Evolutionary conservation across 176 grass and related monocot species (phyloP).

Genomic region (Eragrostis nindensis): DNA sequence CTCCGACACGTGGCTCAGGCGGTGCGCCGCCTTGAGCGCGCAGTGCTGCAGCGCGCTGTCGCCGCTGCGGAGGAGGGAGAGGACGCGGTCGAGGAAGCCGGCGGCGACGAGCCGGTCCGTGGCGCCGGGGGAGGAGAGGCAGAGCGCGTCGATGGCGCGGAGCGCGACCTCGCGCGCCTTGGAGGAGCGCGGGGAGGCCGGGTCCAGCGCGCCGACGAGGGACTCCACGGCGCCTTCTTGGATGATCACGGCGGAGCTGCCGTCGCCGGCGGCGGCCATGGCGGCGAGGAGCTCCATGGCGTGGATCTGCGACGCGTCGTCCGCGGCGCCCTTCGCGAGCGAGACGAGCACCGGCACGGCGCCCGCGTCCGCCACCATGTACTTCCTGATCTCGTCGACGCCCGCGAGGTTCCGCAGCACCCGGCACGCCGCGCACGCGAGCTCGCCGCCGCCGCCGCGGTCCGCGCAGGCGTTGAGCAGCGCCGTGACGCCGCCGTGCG

Average conservation of each 20-base stretch:
- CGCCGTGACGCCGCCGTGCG: constrained; percentile 77
- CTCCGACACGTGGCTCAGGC: constrained; percentile 64
- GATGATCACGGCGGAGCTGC: constrained; percentile 20
- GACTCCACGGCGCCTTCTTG: constrained; percentile 51
- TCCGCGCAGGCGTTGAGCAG: constrained; percentile 66
- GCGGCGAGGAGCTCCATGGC: constrained; percentile 65
- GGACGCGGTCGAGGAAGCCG: constrained; percentile 62
- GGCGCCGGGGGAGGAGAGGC: constrained; percentile 45
- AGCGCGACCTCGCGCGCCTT: constrained; percentile 76
- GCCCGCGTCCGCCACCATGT: constrained; percentile 69
- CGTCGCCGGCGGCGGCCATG: constrained; percentile 41
- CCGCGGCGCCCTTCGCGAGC: constrained; percentile 34
- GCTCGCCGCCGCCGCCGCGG: constrained; percentile 33
- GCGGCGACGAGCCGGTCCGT: constrained; percentile 54
- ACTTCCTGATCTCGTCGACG: constrained; percentile 81
- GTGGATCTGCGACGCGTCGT: constrained; percentile 63
- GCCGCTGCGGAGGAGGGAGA: constrained; percentile 60
- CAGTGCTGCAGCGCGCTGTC: constrained; percentile 63
- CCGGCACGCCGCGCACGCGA: constrained; percentile 59
- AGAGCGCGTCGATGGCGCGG: constrained; percentile 62
- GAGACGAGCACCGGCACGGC: constrained; percentile 59
- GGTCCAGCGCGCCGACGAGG: constrained; percentile 59
- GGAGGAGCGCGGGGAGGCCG: constrained; percentile 44
- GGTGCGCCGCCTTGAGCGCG: constrained; percentile 58
- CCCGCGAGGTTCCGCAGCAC: constrained; percentile 73